Evolutionary conservation across 495 filamentous ascomycete species (phyloP).

Genomic region (Massariosphaeria phaeospora): DNA sequence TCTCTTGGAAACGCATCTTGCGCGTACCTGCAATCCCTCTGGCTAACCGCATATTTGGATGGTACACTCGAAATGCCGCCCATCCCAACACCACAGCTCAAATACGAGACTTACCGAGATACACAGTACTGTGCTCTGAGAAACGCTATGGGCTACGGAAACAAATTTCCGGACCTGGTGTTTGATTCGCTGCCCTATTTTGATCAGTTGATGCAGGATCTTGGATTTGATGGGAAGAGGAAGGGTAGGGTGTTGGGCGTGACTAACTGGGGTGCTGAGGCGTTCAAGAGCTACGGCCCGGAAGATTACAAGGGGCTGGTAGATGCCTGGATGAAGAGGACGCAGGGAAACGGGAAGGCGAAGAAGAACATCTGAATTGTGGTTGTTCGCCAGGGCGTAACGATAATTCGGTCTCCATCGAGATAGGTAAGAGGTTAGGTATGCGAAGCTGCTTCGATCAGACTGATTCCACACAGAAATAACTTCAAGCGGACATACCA

Average conservation of each 20-base stretch:
- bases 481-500: no score
- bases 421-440: no score
- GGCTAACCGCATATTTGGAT: constrained; percentile 59
- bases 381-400: no score
- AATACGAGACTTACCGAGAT: constrained; percentile 22
- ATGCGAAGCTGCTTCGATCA: no score
- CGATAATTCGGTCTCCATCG: no score
- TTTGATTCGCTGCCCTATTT: constrained; percentile 34
- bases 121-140: constrained; percentile 25
- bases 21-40: constrained; percentile 65
- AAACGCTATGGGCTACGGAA: constrained; percentile 25
- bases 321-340: constrained; percentile 20
- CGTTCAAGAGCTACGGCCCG: constrained; percentile 20
- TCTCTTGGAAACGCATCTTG: constrained; percentile 59
- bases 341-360: not conserved
- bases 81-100: constrained; percentile 2
- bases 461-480: no score
- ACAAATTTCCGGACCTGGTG: constrained; percentile 31
- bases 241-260: constrained; percentile 15
- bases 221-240: constrained; percentile 27
- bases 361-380: constrained; percentile 12
- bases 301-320: constrained; percentile 30
- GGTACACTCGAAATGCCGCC: constrained; percentile 20
- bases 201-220: constrained; percentile 24
- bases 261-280: not conserved